These are phyloP conservation scores for Bryum argenteum DNA, from an alignment of 225 moss, liverwort and hornwort species.

Conservation along the genomic window DNA sequence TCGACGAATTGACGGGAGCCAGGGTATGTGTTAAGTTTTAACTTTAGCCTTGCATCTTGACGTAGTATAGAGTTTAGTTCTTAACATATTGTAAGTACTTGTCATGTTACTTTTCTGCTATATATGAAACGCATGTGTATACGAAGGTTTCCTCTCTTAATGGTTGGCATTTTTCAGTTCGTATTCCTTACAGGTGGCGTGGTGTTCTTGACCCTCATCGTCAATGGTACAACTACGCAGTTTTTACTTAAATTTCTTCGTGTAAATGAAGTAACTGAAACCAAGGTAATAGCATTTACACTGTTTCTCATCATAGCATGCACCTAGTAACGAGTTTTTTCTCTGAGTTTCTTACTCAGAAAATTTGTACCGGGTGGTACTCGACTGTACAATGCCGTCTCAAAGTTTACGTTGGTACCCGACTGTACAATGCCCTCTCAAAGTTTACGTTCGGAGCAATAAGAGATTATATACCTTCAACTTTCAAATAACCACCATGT, in stretches of 20 bases:
- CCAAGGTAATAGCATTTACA: slow-evolving; percentile 57
- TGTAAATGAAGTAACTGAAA: slow-evolving; percentile 68
- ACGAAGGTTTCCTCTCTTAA: slow-evolving; percentile 29
- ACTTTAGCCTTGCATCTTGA: slow-evolving; percentile 5
- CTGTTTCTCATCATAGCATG: no score
- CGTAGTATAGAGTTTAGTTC: not conserved
- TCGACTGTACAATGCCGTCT: no score
- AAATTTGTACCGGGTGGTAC: no score
- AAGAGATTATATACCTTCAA: no score
- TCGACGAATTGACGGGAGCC: slow-evolving; percentile 63
- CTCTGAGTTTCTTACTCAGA: no score
- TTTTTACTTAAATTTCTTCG: slow-evolving; percentile 68
- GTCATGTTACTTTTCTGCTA: slow-evolving; percentile 1
- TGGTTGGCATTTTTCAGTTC: slow-evolving; percentile 59
- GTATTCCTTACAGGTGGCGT: slow-evolving; percentile 99
- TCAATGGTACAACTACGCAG: slow-evolving; percentile 91
- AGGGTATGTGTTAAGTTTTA: slow-evolving; percentile 54
- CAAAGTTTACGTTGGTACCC: no score
- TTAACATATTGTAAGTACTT: not conserved
- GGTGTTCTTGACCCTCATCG: slow-evolving; percentile 86
- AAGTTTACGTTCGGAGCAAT: no score
- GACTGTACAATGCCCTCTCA: no score
- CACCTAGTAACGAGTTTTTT: no score
- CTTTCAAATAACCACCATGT: no score
- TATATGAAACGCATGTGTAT: not conserved